Evolutionary conservation across 257 asterid genomes (phyloP).

Genomic region (Ligustrum vulgare): DNA sequence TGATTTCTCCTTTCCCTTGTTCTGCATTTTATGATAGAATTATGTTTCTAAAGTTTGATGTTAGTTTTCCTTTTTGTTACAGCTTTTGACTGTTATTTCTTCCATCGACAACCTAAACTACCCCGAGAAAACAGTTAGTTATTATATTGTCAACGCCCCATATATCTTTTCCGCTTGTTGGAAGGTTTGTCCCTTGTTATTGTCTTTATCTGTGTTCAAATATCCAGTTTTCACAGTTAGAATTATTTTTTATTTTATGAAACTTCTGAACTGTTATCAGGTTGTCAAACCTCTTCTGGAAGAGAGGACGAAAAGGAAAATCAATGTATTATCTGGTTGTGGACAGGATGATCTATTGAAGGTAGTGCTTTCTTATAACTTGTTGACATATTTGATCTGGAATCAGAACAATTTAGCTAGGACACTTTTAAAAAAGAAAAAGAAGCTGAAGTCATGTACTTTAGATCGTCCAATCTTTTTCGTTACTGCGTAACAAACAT

Average conservation of each 20-base stretch:
- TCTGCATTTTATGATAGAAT: neutral
- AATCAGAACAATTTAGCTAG: neutral
- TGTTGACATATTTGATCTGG: neutral
- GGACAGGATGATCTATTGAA: conserved; percentile 72
- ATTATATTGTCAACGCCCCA: conserved; percentile 76
- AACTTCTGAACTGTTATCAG: conserved; percentile 44
- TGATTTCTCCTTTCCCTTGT: conserved; percentile 2
- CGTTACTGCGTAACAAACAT: neutral
- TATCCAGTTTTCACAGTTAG: conserved; percentile 1
- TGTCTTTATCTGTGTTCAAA: neutral
- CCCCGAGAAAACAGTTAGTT: conserved; percentile 69
- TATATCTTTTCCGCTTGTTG: conserved; percentile 73
- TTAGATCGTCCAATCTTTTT: neutral
- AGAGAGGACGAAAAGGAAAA: conserved; percentile 66
- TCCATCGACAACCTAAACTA: conserved; percentile 78
- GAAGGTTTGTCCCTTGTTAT: conserved; percentile 52
- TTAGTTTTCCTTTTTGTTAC: conserved; percentile 26
- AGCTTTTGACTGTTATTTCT: conserved; percentile 63
- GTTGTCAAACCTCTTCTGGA: conserved; percentile 79
- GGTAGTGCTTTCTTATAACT: conserved; percentile 38
- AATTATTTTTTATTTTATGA: too few relatives aligned
- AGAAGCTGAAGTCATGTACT: neutral
- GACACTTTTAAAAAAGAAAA: neutral
- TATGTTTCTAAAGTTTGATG: neutral
- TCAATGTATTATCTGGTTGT: conserved; percentile 62